A percentile compares a stretch with the other conserved stretches of the same genome.
These are phyloP conservation scores for Xerocomus spinulosus DNA, from an alignment of 768 basidiomycete species.

Conservation along the genomic window DNA sequence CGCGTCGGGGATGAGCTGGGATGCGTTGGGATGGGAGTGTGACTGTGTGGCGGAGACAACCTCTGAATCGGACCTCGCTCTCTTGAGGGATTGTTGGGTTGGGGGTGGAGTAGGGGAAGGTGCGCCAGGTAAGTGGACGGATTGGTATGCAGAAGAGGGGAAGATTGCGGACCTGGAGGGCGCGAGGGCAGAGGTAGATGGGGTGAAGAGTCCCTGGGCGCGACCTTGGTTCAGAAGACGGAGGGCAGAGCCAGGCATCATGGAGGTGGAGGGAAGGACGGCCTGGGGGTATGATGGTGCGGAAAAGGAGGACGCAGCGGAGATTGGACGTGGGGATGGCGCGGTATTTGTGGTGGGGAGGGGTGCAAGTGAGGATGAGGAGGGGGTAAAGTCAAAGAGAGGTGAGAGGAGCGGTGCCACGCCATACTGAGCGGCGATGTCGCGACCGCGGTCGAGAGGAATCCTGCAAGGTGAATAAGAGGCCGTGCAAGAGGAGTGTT, in stretches of 20 bases:
- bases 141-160: conserved; percentile 49
- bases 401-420: conserved; percentile 84
- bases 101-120: conserved; percentile 54
- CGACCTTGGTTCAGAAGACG: conserved; percentile 81
- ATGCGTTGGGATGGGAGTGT: conserved; percentile 12
- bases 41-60: conserved; percentile 28
- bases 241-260: conserved; percentile 83
- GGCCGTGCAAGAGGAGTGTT: conserved; percentile 1
- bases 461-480: conserved; percentile 57
- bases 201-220: conserved; percentile 82
- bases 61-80: conserved; percentile 66
- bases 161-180: conserved; percentile 44
- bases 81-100: conserved; percentile 45
- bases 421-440: conserved; percentile 88
- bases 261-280: conserved; percentile 71
- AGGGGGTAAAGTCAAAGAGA: conserved; percentile 89
- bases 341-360: conserved; percentile 50
- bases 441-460: conserved; percentile 89
- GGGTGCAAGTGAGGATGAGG: conserved; percentile 62
- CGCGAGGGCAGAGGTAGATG: conserved; percentile 63
- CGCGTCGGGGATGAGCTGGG: conserved; percentile 29
- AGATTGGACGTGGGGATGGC: conserved; percentile 59
- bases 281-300: conserved; percentile 50
- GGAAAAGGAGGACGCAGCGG: conserved; percentile 65
- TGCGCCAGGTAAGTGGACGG: conserved; percentile 45